Evolutionary conservation across 2,329 filamentous ascomycete genomes (phyloP), one percentile per base, ranked within the genome.

Genomic region (Cytospora piceae): DNA sequence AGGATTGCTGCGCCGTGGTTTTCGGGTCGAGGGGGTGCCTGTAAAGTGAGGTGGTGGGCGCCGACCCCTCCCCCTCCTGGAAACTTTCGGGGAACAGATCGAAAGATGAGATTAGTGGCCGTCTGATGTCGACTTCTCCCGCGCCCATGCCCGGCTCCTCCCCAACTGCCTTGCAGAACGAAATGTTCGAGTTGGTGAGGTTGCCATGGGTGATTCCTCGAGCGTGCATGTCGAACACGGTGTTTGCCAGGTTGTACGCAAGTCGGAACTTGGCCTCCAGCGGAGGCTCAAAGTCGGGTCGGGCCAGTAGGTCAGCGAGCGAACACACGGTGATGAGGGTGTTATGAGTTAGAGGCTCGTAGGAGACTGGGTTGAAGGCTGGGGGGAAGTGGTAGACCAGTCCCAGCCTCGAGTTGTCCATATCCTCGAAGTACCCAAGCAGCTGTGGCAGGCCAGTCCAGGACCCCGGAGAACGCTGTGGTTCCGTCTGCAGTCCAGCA

Each of bases 191-290:
- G 69, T 87, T 87, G 57, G 85, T 80, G 34, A 94, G 83, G 70
- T 90, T 89, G 5, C 90, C 89, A 74, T 94, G 91, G 0, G 84
- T 85, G 61, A 93, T 85, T 17, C 87, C 86, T 51, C 89, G 83
- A 2, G 85, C 83, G 73, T 94, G 91, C 74, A 94, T 81, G 69
- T 90, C 88, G 72, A 91, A 91, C 39, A 94, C 83, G 4, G 90
- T 90, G 69, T 88, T 89, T 37, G 86, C 86, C 3, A 94, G 80
- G 69, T 92, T 91, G 61, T 90, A 83, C 4, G 91, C 91, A 59
- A 94, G 81, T 17, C 88, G 85, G 72, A 93, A 94, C 71, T 92
- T 91, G 65, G 89, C 88, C 76, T 94, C 91, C 0, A 94, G 80
- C 42, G 85, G 85, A 0, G 90, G 90, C 71, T 90, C 87, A 42